Conservation (phyloP, 164 flowering plant species). For the Houttuynia cordata region DNA sequence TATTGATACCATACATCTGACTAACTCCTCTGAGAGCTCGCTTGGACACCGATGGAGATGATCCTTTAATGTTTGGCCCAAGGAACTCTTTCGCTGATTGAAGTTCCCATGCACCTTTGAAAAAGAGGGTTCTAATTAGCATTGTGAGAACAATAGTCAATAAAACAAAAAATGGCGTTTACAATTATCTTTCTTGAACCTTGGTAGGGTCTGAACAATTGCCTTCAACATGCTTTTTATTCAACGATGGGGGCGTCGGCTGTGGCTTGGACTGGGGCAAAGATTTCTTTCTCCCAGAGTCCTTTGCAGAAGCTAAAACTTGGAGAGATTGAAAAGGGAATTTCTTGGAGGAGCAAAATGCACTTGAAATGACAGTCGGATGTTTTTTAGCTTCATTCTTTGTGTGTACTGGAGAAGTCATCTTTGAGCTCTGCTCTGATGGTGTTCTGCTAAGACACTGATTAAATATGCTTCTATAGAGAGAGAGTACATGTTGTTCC, state of each 20-base stretch:
- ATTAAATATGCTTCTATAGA: conserved; percentile 69
- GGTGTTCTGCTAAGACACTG: conserved; percentile 43
- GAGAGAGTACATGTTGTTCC: conserved; percentile 78
- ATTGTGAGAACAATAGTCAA: too few species aligned
- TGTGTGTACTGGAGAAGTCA: conserved; percentile 55
- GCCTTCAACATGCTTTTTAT: neutral
- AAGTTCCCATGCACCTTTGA: neutral
- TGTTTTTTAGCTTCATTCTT: conserved; percentile 51
- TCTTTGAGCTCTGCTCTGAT: conserved; percentile 51
- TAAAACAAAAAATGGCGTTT: neutral
- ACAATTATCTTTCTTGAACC: neutral
- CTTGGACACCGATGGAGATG: conserved; percentile 71
- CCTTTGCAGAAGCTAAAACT: conserved; percentile 25
- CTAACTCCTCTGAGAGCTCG: conserved; percentile 77
- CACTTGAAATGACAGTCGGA: conserved; percentile 64
- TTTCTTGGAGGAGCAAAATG: conserved; percentile 80
- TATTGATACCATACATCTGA: conserved; percentile 67
- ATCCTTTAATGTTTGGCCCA: conserved; percentile 36
- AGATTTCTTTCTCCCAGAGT: conserved; percentile 30
- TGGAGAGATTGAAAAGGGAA: conserved; percentile 55
- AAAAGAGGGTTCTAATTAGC: conserved; percentile 2
- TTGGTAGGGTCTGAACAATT: neutral
- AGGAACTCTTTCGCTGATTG: conserved; percentile 12
- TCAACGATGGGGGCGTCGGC: conserved; percentile 16
- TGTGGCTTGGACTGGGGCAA: conserved; percentile 25